Percentiles rank a stretch among this genome's conserved stretches.
Evolutionary conservation across 495 filamentous ascomycete genomes (phyloP).

Genomic region (Aspergillus campestris): DNA sequence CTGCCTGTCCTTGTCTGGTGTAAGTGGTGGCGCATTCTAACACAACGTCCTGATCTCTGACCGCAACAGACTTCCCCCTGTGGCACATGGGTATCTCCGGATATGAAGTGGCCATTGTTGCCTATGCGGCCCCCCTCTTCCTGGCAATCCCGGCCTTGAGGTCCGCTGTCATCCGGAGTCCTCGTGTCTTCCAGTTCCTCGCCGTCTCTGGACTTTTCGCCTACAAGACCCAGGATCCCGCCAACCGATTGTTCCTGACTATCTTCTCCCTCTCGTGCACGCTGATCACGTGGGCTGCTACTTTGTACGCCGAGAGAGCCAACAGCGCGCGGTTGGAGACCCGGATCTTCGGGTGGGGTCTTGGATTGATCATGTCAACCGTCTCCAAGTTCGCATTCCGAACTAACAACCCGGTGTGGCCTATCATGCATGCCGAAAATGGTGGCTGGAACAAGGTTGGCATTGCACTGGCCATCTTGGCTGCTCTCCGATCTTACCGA

Average conservation of each 20-base stretch:
- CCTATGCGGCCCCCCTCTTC: conserved; percentile 74
- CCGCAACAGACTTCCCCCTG: conserved; percentile 74
- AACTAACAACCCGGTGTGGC: conserved; percentile 98
- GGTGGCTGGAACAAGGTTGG: conserved; percentile 91
- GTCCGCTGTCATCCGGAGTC: conserved; percentile 55
- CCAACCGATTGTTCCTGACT: conserved; percentile 69
- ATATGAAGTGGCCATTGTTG: conserved; percentile 83
- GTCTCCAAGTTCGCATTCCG: conserved; percentile 88
- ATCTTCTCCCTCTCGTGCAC: conserved; percentile 69
- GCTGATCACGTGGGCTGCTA: conserved; percentile 75
- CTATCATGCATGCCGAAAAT: conserved; percentile 78
- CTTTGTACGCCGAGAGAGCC: conserved; percentile 67
- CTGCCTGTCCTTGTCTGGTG: conserved; percentile 89
- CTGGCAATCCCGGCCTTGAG: conserved; percentile 64
- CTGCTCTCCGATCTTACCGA: conserved; percentile 63
- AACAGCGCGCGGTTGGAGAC: conserved; percentile 69
- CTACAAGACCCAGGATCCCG: conserved; percentile 66
- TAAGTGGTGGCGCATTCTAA: conserved; percentile 38
- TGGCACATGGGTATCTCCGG: conserved; percentile 99
- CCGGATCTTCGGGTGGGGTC: conserved; percentile 67
- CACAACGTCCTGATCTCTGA: conserved; percentile 10
- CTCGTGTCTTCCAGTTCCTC: conserved; percentile 61
- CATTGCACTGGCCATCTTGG: conserved; percentile 63
- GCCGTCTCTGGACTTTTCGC: conserved; percentile 74
- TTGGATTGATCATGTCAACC: conserved; percentile 77